A percentile compares a stretch with the other conserved stretches of the same genome.
phyloP scores from a whole-genome alignment of 1,284 basidiomycete species.

The Ganoderma sinense region DNA sequence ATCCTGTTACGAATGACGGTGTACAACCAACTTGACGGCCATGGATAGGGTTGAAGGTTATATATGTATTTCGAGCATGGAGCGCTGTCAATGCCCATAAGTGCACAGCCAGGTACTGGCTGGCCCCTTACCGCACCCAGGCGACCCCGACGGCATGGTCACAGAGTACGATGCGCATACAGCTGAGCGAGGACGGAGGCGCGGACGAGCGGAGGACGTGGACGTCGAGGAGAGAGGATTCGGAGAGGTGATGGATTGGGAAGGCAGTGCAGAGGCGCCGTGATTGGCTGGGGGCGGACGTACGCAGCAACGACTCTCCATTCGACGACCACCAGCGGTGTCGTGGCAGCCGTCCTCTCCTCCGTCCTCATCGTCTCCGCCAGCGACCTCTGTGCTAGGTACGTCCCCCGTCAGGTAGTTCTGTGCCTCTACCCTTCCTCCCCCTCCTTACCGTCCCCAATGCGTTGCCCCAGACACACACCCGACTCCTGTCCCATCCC shows the following conservation, averaged over 20 bases:
- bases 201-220: not conserved
- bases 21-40: not conserved
- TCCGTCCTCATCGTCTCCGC: slow-evolving; percentile 26
- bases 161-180: not conserved
- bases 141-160: not conserved
- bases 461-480: slow-evolving; percentile 41
- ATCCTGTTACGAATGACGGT: not conserved
- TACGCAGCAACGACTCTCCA: slow-evolving; percentile 46
- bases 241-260: not conserved
- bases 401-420: slow-evolving; percentile 35
- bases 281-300: not conserved
- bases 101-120: no score
- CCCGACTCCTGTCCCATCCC: slow-evolving; percentile 37
- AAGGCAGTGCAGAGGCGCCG: slow-evolving; percentile 6
- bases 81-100: no score
- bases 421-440: slow-evolving; percentile 42
- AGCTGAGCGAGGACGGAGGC: not conserved
- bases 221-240: not conserved
- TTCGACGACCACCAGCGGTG: slow-evolving; percentile 49
- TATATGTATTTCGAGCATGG: not conserved
- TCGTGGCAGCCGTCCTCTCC: slow-evolving; percentile 20
- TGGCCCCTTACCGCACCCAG: no score
- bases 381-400: slow-evolving; percentile 33
- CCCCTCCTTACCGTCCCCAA: slow-evolving; percentile 44
- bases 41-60: not conserved